These are phyloP conservation scores for Nigrograna mackinnonii DNA, from an alignment of 2,329 filamentous ascomycete genomes.

Conservation along the genomic window DNA sequence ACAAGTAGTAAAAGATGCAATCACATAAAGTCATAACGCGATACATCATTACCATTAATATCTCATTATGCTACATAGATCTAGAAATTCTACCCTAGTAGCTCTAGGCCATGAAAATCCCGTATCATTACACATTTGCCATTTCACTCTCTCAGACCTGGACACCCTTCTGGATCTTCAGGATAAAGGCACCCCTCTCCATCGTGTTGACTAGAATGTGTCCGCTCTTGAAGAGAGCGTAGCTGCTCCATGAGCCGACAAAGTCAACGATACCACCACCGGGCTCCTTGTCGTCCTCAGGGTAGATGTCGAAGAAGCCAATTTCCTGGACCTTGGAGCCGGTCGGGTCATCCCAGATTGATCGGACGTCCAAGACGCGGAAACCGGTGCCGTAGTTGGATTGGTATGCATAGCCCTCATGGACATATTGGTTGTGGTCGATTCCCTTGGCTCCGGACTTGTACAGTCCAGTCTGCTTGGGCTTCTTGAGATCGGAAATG, in stretches of 20 bases:
- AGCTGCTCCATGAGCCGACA: conserved; percentile 49
- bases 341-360: conserved; percentile 44
- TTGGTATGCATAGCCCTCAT: conserved; percentile 46
- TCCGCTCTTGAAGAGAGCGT: conserved; percentile 44
- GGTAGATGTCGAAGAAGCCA: conserved; percentile 49
- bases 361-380: conserved; percentile 46
- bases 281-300: conserved; percentile 44
- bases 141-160: no score
- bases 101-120: no score
- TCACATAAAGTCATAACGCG: no score
- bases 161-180: conserved; percentile 39
- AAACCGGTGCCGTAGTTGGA: conserved; percentile 49
- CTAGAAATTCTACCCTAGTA: no score
- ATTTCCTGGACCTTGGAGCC: conserved; percentile 47
- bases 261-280: conserved; percentile 46
- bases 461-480: conserved; percentile 48
- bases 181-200: conserved; percentile 42
- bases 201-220: conserved; percentile 45
- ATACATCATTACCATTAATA: no score
- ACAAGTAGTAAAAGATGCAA: no score
- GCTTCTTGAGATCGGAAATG: conserved; percentile 33
- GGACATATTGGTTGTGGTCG: conserved; percentile 54
- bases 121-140: no score
- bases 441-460: conserved; percentile 43
- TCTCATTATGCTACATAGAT: no score